Conservation (phyloP, 495 filamentous ascomycete species). For the Acidomyces sp. region DNA sequence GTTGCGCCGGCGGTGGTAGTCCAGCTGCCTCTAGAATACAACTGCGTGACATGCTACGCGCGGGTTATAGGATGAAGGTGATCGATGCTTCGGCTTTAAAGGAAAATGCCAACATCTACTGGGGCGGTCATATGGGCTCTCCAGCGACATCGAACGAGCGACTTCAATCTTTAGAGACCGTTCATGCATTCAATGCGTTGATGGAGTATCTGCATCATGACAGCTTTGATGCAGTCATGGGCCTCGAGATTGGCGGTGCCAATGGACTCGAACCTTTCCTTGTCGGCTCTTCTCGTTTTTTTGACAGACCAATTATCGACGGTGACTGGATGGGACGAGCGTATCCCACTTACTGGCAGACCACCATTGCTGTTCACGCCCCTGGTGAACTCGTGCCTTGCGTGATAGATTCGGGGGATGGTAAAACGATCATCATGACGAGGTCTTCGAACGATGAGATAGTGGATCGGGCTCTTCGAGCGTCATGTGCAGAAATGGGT, state of each 20-base stretch:
- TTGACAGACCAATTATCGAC: constrained; percentile 40
- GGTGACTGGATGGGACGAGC: constrained; percentile 47
- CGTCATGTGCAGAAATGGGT: constrained; percentile 22
- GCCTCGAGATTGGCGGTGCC: constrained; percentile 41
- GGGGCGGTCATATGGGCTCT: constrained; percentile 18
- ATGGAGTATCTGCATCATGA: constrained; percentile 14
- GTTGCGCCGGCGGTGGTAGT: constrained; percentile 45
- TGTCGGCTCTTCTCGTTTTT: constrained; percentile 34
- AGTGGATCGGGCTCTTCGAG: constrained; percentile 23
- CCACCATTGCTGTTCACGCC: constrained; percentile 35
- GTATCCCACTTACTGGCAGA: constrained; percentile 46
- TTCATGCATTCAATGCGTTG: constrained; percentile 8
- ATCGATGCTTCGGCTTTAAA: constrained; percentile 23
- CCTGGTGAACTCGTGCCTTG: constrained; percentile 36
- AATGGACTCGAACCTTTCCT: constrained; percentile 44
- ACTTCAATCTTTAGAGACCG: constrained; percentile 9
- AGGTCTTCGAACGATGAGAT: constrained; percentile 25
- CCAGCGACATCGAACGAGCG: constrained; percentile 16
- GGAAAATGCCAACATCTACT: constrained; percentile 12
- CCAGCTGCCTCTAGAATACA: constrained; percentile 30
- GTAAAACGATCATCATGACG: constrained; percentile 37
- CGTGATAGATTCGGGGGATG: constrained; percentile 37
- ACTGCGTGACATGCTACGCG: constrained; percentile 34
- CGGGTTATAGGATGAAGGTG: constrained; percentile 35
- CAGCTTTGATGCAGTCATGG: constrained; percentile 18